Conservation (phyloP, 768 basidiomycete genomes). For the Scleroderma bovista region DNA sequence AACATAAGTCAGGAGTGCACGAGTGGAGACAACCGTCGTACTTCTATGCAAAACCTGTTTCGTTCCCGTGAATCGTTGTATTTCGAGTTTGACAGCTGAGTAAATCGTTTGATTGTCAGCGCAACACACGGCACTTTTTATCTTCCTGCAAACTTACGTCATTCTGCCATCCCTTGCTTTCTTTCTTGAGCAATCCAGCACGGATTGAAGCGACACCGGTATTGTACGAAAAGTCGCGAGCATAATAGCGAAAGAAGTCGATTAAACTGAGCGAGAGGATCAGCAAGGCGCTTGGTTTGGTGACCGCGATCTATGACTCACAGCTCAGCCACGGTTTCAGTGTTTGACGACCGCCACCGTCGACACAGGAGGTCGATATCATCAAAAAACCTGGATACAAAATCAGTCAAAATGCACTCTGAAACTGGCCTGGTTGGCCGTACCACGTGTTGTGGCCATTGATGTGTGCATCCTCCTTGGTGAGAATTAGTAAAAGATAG, state of each 20-base stretch:
- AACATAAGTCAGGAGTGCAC: constrained; percentile 2
- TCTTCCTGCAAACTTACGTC: constrained; percentile 52
- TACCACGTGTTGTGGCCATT: constrained; percentile 81
- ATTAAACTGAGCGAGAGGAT: constrained; percentile 61
- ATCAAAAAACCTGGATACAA: constrained; percentile 79
- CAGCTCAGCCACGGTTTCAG: constrained; percentile 91
- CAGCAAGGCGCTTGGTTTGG: neutral
- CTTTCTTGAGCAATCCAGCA: constrained; percentile 84
- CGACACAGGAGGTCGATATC: constrained; percentile 89
- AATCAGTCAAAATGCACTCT: constrained; percentile 7
- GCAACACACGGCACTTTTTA: neutral
- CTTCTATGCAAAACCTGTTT: constrained; percentile 95
- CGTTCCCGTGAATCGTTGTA: constrained; percentile 76
- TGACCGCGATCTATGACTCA: constrained; percentile 32
- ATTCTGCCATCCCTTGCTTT: constrained; percentile 90
- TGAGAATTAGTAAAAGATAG: constrained; percentile 9
- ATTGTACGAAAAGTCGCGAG: constrained; percentile 89
- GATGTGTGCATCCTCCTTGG: constrained; percentile 74
- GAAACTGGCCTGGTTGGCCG: constrained; percentile 11
- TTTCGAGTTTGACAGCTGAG: constrained; percentile 45
- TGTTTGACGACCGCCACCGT: constrained; percentile 92
- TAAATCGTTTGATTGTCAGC: constrained; percentile 4
- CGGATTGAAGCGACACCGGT: constrained; percentile 89
- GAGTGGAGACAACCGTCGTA: constrained; percentile 26
- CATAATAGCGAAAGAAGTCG: constrained; percentile 96